phyloP scores from a whole-genome alignment of 257 asterid genomes.

The Solanum gandarillasii region DNA sequence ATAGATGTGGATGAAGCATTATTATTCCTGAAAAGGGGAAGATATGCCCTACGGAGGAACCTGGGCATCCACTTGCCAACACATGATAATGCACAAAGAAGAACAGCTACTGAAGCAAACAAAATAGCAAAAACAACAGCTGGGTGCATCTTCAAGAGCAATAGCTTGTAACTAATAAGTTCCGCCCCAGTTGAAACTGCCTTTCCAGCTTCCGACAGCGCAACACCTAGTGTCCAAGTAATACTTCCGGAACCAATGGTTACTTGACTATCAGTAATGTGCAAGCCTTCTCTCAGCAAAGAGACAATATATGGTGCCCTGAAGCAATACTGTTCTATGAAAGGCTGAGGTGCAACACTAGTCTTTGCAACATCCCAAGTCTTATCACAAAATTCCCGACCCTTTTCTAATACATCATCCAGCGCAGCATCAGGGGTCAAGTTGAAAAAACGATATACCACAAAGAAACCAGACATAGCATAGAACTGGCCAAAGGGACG shows the following conservation, averaged over 20 bases:
- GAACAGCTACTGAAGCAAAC: conserved; percentile 50
- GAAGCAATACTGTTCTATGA: conserved; percentile 93
- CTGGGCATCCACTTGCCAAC: conserved; percentile 37
- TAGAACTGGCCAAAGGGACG: conserved; percentile 80
- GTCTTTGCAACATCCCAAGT: conserved; percentile 67
- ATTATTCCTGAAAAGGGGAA: conserved; percentile 61
- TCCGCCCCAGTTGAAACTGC: conserved; percentile 35
- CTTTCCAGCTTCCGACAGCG: conserved; percentile 87
- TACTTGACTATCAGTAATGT: conserved; percentile 60
- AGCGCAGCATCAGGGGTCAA: conserved; percentile 25
- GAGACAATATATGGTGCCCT: conserved; percentile 52
- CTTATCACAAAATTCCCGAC: conserved; percentile 28
- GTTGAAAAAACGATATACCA: conserved; percentile 43
- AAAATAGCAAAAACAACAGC: conserved; percentile 11
- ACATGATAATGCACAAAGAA: conserved; percentile 35
- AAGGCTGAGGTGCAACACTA: conserved; percentile 89
- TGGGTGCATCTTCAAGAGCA: conserved; percentile 47
- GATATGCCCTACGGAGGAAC: conserved; percentile 42
- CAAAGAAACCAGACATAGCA: conserved; percentile 92
- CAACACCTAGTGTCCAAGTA: conserved; percentile 98
- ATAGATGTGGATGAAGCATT: conserved; percentile 36
- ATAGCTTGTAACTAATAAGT: conserved; percentile 32
- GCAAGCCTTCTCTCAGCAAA: conserved; percentile 89
- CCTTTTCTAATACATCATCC: conserved; percentile 27
- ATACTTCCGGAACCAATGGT: conserved; percentile 84